Evolutionary conservation across 306 rosid genomes (phyloP).

Genomic region (Gastrolobium bilobum): DNA sequence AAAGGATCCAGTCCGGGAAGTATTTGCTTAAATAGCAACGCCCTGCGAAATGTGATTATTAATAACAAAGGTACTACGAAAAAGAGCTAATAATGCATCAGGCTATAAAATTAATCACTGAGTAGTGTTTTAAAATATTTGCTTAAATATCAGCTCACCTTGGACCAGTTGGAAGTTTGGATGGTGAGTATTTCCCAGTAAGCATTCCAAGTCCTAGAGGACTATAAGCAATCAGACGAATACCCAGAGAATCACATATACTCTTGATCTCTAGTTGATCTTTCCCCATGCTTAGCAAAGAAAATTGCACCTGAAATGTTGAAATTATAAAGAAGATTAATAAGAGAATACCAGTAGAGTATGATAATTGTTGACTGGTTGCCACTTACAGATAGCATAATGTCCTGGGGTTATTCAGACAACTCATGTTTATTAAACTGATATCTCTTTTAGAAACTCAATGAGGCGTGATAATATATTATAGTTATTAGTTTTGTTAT

Average conservation of each 20-base stretch:
- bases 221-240: slow-evolving; percentile 91
- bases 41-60: slow-evolving; percentile 56
- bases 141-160: slow-evolving; percentile 58
- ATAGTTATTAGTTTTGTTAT: background rate
- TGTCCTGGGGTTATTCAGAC: slow-evolving; percentile 9
- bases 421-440: slow-evolving; percentile 30
- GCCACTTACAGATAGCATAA: background rate
- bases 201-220: slow-evolving; percentile 99
- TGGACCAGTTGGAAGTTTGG: slow-evolving; percentile 87
- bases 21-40: slow-evolving; percentile 78
- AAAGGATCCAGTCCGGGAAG: slow-evolving; percentile 91
- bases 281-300: slow-evolving; percentile 85
- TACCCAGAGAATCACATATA: slow-evolving; percentile 85
- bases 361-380: background rate
- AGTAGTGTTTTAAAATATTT: background rate
- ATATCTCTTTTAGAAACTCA: slow-evolving; percentile 22
- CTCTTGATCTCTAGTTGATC: slow-evolving; percentile 86
- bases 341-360: slow-evolving; percentile 1
- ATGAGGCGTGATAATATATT: background rate
- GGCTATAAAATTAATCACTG: slow-evolving; percentile 8
- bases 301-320: slow-evolving; percentile 83
- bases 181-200: slow-evolving; percentile 87
- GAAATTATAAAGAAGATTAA: slow-evolving; percentile 27
- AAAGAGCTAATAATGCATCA: slow-evolving; percentile 17
- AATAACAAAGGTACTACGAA: background rate